phyloP scores from a whole-genome alignment of 345 rosid species.

The Melastoma malabathricum region DNA sequence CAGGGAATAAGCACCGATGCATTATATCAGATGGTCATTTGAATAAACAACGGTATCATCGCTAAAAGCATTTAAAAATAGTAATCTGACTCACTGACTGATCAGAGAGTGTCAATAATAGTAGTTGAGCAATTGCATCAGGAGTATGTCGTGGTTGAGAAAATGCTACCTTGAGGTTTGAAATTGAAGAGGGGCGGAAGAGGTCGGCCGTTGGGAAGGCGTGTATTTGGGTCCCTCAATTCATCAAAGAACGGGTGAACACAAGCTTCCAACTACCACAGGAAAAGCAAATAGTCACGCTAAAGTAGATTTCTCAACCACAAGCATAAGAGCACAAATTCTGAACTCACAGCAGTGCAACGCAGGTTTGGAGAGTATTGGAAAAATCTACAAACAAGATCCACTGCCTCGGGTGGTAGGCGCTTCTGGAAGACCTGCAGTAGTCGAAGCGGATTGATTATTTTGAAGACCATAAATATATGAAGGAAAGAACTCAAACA shows the following conservation, averaged over 20 bases:
- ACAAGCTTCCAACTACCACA: conserved; percentile 73
- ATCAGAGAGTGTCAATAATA: background rate
- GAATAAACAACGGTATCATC: too few relatives aligned
- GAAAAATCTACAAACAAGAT: conserved; percentile 86
- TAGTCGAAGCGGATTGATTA: too few relatives aligned
- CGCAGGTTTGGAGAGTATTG: conserved; percentile 94
- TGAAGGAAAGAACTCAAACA: too few relatives aligned
- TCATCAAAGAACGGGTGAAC: conserved; percentile 86
- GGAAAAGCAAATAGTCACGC: background rate
- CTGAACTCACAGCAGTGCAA: conserved; percentile 81
- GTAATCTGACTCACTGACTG: background rate
- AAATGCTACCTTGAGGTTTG: conserved; percentile 47
- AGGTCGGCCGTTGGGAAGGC: conserved; percentile 89
- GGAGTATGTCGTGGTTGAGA: background rate
- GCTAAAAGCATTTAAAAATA: too few relatives aligned
- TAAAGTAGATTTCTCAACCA: background rate
- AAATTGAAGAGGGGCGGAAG: conserved; percentile 87
- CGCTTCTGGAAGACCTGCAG: conserved; percentile 71
- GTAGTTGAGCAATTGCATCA: background rate
- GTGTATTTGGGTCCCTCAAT: conserved; percentile 71
- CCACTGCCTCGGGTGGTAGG: conserved; percentile 94
- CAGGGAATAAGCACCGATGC: too few relatives aligned
- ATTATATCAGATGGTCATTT: too few relatives aligned
- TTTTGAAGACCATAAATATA: too few relatives aligned
- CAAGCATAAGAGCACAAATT: background rate